Evolutionary conservation across 2,329 filamentous ascomycete genomes (phyloP).

Genomic region (Sarocladium oryzae): DNA sequence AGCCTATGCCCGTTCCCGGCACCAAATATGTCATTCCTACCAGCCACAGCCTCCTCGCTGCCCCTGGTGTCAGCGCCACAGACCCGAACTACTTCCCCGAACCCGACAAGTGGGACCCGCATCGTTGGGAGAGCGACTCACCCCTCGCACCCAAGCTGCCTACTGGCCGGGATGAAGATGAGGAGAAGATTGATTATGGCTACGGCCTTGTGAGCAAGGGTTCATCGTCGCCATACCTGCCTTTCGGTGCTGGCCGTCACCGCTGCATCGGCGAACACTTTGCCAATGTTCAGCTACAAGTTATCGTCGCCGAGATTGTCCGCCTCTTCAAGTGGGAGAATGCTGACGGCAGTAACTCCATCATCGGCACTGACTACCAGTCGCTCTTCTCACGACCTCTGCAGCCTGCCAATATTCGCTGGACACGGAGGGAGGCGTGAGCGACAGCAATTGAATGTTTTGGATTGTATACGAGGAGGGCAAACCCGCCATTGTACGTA

Average conservation of each 20-base stretch:
- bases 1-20: slow-evolving; percentile 74
- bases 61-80: slow-evolving; percentile 73
- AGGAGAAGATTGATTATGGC: slow-evolving; percentile 84
- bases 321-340: slow-evolving; percentile 76
- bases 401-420: slow-evolving; percentile 65
- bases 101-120: slow-evolving; percentile 78
- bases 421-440: slow-evolving; percentile 56
- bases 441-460: neutral
- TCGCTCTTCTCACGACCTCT: slow-evolving; percentile 69
- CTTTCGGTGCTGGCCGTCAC: slow-evolving; percentile 88
- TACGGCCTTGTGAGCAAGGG: slow-evolving; percentile 93
- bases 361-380: slow-evolving; percentile 63
- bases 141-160: slow-evolving; percentile 43
- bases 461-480: neutral
- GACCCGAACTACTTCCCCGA: slow-evolving; percentile 74
- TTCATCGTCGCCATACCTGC: slow-evolving; percentile 80
- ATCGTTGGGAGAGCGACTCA: slow-evolving; percentile 73
- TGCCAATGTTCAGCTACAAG: slow-evolving; percentile 85
- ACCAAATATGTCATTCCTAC: slow-evolving; percentile 79
- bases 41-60: slow-evolving; percentile 73
- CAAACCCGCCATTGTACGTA: slow-evolving; percentile 2
- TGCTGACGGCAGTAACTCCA: slow-evolving; percentile 59
- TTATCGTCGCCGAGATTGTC: slow-evolving; percentile 72
- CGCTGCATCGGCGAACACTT: slow-evolving; percentile 97
- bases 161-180: slow-evolving; percentile 49